phyloP scores from a whole-genome alignment of 495 filamentous ascomycete species.

The Trichoderma erinaceum region DNA sequence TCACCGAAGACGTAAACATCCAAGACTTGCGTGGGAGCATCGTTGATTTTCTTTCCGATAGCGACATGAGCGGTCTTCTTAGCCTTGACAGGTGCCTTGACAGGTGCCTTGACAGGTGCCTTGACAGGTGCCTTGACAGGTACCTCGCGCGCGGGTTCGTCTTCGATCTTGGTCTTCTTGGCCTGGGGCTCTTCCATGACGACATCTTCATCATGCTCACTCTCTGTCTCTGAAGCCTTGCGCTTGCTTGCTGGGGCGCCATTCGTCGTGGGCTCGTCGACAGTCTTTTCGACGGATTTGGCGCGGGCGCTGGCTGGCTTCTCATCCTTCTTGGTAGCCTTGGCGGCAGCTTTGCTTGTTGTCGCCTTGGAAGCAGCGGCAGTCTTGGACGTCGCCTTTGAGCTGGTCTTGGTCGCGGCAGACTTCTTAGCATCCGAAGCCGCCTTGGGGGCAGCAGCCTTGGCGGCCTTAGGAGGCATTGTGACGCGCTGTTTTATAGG shows the following conservation, averaged over 20 bases:
- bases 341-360: constrained; percentile 18
- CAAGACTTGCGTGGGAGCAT: constrained; percentile 35
- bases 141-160: neutral
- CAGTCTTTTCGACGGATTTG: constrained; percentile 10
- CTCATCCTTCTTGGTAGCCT: constrained; percentile 5
- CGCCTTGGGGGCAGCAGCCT: constrained; percentile 10
- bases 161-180: constrained; percentile 26
- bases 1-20: constrained; percentile 53
- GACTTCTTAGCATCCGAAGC: constrained; percentile 15
- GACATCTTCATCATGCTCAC: constrained; percentile 8
- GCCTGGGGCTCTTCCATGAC: constrained; percentile 16
- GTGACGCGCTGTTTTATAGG: constrained; percentile 14
- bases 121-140: constrained; percentile 14
- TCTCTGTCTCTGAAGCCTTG: constrained; percentile 7
- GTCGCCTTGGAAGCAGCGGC: constrained; percentile 18
- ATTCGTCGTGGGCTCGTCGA: constrained; percentile 13
- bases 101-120: constrained; percentile 15
- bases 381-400: constrained; percentile 24
- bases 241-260: neutral
- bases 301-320: constrained; percentile 15
- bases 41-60: constrained; percentile 38
- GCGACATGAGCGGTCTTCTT: constrained; percentile 17
- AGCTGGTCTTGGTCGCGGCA: constrained; percentile 19
- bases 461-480: constrained; percentile 19
- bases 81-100: constrained; percentile 17